A percentile compares a stretch with the other conserved stretches of the same genome.
These are phyloP conservation scores for Coemansia sp. DNA, from an alignment of 192 early-diverging fungal genomes.

Conservation along the genomic window DNA sequence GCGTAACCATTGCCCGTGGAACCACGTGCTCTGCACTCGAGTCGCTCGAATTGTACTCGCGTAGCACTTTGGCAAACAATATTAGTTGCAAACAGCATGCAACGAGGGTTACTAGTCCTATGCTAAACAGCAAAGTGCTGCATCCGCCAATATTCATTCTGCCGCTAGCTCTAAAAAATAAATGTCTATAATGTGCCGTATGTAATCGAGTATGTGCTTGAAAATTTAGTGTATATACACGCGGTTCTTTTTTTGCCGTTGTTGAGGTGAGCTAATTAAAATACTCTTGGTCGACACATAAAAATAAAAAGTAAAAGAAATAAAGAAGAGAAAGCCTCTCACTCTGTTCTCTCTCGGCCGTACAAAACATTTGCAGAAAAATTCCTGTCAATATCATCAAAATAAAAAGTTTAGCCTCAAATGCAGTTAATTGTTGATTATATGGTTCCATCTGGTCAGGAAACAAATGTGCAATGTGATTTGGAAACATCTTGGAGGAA, in stretches of 20 bases:
- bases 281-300: not conserved
- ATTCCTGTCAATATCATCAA: not conserved
- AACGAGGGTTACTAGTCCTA: constrained; percentile 26
- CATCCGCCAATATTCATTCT: constrained; percentile 32
- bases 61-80: constrained; percentile 14
- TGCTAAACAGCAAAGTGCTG: constrained; percentile 37
- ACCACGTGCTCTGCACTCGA: not conserved
- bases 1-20: constrained; percentile 1
- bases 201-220: not conserved
- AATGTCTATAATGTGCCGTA: not conserved
- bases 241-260: not conserved
- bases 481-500: not conserved
- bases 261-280: not conserved
- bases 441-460: not conserved
- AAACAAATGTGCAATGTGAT: not conserved
- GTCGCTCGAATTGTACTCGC: not conserved
- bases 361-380: constrained; percentile 3
- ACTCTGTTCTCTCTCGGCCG: not conserved
- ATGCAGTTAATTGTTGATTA: not conserved
- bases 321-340: not conserved
- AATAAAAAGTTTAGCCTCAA: not conserved
- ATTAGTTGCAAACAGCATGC: constrained; percentile 28
- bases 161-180: too few species aligned
- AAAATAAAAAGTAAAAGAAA: not conserved
- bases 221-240: not conserved